Evolutionary conservation across 257 asterid species (phyloP).

Genomic region (Phtheirospermum japonicum): DNA sequence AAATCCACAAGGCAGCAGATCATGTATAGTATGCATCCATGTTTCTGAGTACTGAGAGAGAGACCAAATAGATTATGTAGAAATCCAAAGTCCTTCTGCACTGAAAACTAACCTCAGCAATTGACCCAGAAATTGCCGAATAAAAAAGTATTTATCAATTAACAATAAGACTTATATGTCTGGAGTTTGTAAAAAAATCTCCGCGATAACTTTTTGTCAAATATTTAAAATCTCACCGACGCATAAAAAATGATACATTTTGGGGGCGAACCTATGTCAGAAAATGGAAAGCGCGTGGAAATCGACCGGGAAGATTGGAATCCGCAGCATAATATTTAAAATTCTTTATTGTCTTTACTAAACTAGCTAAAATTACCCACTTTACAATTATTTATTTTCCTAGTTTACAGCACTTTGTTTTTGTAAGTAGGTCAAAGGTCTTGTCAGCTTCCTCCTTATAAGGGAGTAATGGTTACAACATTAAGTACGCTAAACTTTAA

Average conservation of each 20-base stretch:
- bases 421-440: no score
- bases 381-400: no score
- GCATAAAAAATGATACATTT: background rate
- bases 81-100: background rate
- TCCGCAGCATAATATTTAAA: no score
- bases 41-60: background rate
- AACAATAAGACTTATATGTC: conserved; percentile 10
- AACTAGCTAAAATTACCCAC: no score
- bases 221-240: background rate
- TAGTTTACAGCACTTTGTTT: no score
- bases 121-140: conserved; percentile 23
- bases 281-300: no score
- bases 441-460: no score
- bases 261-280: no score
- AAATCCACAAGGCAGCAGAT: background rate
- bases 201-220: conserved; percentile 9
- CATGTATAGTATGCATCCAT: background rate
- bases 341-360: no score
- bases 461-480: no score
- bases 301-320: no score
- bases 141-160: conserved; percentile 9
- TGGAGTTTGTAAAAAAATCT: background rate
- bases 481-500: no score
- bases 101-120: conserved; percentile 19
- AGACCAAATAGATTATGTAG: conserved; percentile 4